Base-by-base conservation (phyloP, 208 protist genomes). In the Trypanosoma mega region DNA sequence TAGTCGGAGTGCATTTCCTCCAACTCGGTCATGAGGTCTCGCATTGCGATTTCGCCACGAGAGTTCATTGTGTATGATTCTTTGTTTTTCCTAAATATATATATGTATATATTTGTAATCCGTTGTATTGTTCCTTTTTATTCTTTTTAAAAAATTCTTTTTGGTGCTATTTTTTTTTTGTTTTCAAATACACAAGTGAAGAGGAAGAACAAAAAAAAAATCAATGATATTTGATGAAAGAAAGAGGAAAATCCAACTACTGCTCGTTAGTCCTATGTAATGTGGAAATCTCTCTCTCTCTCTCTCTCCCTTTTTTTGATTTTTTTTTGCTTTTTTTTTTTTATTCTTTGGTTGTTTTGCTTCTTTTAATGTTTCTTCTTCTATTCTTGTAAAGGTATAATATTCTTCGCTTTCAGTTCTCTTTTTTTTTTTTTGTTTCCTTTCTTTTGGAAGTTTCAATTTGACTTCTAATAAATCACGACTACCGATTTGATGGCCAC, bases 11-110 rank as follows among this genome's bases (percentile, higher is more conserved):
- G 52, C 84, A 91, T 90, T 20, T 67, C 70, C 20, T 74, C 65
- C 23, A 94, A 59, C 74, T 94, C 83, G 8, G 60, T 72, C 49
- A 91, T 88, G 57, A 94, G 79, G 41, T 91, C 82, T 34, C 73
- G 83, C 68, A 84, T 90, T 4, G 85, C 74, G 4, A 51, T 60
- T 36, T 94, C 87, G 1, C 87, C 87, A 31, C 86, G 87, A 1
- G 68, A 68, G 62, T 75, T 69, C 68, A 68, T 60, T 7, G n/a
- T 33, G 23, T 2, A 18, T 3, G 36, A 47, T 49, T 16, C 43
- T 62, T 18, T 52, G 49, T 3, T 26, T 46, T 8, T 58, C 33
- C 34, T 1, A 45, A 2, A 21, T 11, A 16, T 47, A 23, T 20
- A 45, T 54, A 7, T 21, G 14, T 59, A 29, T 41, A 33, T 24